phyloP scores from a whole-genome alignment of 108 stramenopile genomes.

The Cyclotella distinguenda region DNA sequence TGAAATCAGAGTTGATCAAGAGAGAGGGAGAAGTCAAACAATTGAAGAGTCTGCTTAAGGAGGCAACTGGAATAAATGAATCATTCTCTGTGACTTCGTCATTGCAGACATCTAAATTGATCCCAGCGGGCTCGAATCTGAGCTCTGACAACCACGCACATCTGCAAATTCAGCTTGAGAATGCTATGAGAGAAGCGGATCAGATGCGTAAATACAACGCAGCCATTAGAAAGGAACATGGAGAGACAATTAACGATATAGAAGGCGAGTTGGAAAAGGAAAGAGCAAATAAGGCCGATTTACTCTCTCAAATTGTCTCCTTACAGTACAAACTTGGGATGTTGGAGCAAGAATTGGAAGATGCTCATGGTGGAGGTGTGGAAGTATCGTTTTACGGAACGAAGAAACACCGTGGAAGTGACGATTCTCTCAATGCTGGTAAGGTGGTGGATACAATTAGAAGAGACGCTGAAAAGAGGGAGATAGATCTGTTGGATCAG shows the following conservation, averaged over 20 bases:
- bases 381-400: conserved; percentile 17
- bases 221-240: conserved; percentile 30
- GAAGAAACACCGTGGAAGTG: conserved; percentile 4
- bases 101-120: neutral
- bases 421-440: neutral
- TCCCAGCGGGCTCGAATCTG: neutral
- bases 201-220: conserved; percentile 41
- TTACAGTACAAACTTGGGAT: conserved; percentile 25
- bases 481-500: neutral
- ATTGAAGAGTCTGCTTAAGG: conserved; percentile 2
- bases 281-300: conserved; percentile 13
- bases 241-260: conserved; percentile 25
- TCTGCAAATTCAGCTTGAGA: conserved; percentile 17
- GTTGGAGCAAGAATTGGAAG: conserved; percentile 39
- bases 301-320: conserved; percentile 23
- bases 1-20: conserved; percentile 9
- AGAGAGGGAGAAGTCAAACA: conserved; percentile 26
- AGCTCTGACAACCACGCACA: neutral
- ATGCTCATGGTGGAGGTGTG: conserved; percentile 13
- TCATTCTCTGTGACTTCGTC: conserved; percentile 9
- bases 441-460: conserved; percentile 14
- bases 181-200: conserved; percentile 28
- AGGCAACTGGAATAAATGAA: neutral
- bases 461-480: conserved; percentile 19
- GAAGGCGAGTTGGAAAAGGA: conserved; percentile 33